These are phyloP conservation scores for Simplicillium sp. DNA, from an alignment of 2,329 filamentous ascomycete genomes.

Conservation along the genomic window DNA sequence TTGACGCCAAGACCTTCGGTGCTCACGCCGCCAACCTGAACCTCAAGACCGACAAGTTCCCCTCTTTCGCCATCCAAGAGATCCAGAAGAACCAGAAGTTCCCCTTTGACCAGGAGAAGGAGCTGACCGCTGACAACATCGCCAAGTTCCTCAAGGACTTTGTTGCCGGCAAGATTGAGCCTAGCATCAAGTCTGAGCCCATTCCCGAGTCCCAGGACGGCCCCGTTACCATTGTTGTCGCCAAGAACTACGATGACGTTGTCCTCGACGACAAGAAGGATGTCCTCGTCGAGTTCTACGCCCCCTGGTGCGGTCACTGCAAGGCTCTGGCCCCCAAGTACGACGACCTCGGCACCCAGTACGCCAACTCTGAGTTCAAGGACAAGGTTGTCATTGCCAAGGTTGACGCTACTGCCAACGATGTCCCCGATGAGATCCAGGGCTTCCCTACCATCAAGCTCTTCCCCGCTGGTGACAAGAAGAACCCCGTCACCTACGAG, in stretches of 20 bases:
- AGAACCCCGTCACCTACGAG: conserved; percentile 73
- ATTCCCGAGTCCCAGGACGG: conserved; percentile 91
- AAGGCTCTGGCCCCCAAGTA: conserved; percentile 96
- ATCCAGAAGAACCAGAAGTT: conserved; percentile 94
- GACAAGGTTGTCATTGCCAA: conserved; percentile 89
- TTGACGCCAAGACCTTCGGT: conserved; percentile 89
- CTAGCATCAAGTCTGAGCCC: conserved; percentile 97
- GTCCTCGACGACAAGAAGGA: conserved; percentile 94
- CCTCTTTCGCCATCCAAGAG: conserved; percentile 95
- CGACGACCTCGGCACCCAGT: conserved; percentile 77
- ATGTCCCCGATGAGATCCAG: conserved; percentile 91
- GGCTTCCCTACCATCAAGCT: conserved; percentile 99
- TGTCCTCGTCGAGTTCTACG: conserved; percentile 96
- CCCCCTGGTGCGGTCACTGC: conserved; percentile 99
- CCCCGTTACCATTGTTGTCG: conserved; percentile 78
- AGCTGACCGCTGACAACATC: conserved; percentile 64
- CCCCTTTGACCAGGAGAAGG: conserved; percentile 78
- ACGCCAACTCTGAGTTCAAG: conserved; percentile 69
- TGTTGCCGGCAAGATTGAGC: conserved; percentile 76
- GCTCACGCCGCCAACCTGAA: conserved; percentile 95
- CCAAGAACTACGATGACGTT: conserved; percentile 85
- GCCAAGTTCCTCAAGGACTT: conserved; percentile 80
- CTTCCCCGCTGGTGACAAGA: conserved; percentile 84
- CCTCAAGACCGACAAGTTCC: conserved; percentile 91
- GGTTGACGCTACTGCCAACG: conserved; percentile 92